Evolutionary conservation across 192 early-diverging fungal genomes (phyloP), one percentile per base, ranked within the genome.

Genomic region (Spizellomyces sp.): DNA sequence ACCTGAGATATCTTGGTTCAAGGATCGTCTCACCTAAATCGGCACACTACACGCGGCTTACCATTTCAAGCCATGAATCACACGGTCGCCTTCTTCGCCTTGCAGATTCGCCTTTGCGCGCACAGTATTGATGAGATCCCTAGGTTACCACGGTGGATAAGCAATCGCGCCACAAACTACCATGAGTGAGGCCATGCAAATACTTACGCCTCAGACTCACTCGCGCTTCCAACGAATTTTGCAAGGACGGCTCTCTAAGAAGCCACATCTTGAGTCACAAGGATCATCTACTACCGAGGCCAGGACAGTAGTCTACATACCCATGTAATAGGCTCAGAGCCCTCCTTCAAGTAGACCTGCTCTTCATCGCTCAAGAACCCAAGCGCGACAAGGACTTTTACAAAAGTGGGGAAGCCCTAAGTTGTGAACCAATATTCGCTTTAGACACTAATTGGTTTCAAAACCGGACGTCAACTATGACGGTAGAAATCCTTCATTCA

Each of bases 371-470:
- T 84, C 74, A 99, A 83, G 81, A 99, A 92, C 22, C 96, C 96
- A 77, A 98, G 87, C 67, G 92, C 89, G 62, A 95, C 93, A 52
- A 99, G 86, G 44, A 91, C 93, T 88, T 97, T 95, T 79, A 94
- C 91, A 77, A 99, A 96, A 79, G 94, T 85, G 62, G 94, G 93
- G 90, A 98, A 99, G 27, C 27, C 27, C 27, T 36, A 36, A 36
- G 27, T 36, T 36, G 27, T 36, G 27, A 3, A 55, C 96, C 96
- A 36, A 36, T 36, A 36, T 3, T 36, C 27, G 27, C 27, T 36
- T 36, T 36, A 36, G 27, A 36, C 27, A 36, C 27, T 3, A 36
- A 36, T 36, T 36, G 27, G 27, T 36, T 36, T 0, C 27, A 36
- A 36, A 36, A n/a, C n/a, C n/a, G n/a, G 27, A 36, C 27, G 27